Evolutionary conservation across 148 eudicot genomes (phyloP).

Genomic region (Euryodendron excelsum): DNA sequence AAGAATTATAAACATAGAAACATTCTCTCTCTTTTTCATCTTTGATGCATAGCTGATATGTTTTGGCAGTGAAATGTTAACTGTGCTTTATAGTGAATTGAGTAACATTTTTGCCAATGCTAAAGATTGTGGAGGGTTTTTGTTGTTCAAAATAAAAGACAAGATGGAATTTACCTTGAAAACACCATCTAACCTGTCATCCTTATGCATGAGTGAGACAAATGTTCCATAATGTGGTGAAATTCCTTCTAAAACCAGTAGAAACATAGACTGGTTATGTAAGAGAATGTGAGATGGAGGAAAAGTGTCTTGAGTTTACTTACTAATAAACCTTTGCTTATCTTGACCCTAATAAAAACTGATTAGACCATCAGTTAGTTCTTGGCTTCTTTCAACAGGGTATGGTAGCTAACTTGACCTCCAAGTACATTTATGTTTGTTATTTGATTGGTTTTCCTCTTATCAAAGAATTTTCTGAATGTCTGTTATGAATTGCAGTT

Average conservation of each 20-base stretch:
- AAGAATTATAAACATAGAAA: too few species aligned
- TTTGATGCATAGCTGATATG: not conserved
- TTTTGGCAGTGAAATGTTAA: not conserved
- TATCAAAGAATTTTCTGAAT: slow-evolving; percentile 5
- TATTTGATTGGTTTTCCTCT: not conserved
- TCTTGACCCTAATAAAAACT: too few species aligned
- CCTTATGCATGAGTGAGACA: not conserved
- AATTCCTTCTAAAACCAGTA: too few species aligned
- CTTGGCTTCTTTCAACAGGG: not conserved
- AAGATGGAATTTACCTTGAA: not conserved
- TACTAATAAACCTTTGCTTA: too few species aligned
- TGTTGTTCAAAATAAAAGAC: not conserved
- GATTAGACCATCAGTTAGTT: too few species aligned
- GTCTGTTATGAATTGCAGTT: slow-evolving; percentile 47
- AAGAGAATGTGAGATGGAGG: too few species aligned
- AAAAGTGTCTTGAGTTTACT: too few species aligned
- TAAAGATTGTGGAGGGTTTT: not conserved
- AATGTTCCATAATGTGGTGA: not conserved
- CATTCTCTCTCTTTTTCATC: not conserved
- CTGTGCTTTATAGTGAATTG: not conserved
- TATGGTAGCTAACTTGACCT: not conserved
- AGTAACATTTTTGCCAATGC: not conserved
- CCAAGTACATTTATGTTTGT: not conserved
- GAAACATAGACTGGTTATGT: too few species aligned
- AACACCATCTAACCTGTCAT: not conserved